Conservation (phyloP, 139 green algal species). For the Chlorella sp. region DNA sequence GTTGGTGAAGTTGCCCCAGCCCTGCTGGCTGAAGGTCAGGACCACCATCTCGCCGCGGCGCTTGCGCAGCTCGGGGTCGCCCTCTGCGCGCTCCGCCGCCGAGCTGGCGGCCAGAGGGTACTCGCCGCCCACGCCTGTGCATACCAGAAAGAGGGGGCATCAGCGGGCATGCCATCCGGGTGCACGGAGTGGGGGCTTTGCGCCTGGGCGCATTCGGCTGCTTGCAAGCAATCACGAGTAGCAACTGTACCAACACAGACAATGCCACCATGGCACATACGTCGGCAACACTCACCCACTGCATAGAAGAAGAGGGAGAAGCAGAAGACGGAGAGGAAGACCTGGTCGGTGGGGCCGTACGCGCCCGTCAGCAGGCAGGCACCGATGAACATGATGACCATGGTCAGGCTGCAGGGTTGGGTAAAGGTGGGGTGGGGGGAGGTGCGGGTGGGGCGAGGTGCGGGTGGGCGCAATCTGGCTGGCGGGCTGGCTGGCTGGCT, state of each 20-base stretch:
- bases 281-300: not conserved
- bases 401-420: constrained; percentile 34
- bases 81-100: constrained; percentile 76
- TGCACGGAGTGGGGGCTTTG: not conserved
- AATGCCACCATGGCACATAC: not conserved
- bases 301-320: constrained; percentile 56
- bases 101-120: constrained; percentile 81
- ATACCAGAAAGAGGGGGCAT: not conserved
- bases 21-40: constrained; percentile 48
- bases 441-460: not conserved
- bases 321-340: constrained; percentile 61
- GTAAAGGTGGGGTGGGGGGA: not conserved
- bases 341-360: constrained; percentile 36
- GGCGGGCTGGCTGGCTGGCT: too few species aligned
- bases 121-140: constrained; percentile 63
- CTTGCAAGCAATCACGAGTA: not conserved
- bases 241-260: not conserved
- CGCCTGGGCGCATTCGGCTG: too few species aligned
- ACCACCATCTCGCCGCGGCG: constrained; percentile 46
- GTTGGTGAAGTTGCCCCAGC: constrained; percentile 42
- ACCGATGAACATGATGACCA: constrained; percentile 69
- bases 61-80: constrained; percentile 45
- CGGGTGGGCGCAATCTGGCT: too few species aligned
- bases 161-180: too few species aligned
- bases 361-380: constrained; percentile 61